phyloP scores from a whole-genome alignment of 257 asterid genomes.

The Solanum clarkiae region DNA sequence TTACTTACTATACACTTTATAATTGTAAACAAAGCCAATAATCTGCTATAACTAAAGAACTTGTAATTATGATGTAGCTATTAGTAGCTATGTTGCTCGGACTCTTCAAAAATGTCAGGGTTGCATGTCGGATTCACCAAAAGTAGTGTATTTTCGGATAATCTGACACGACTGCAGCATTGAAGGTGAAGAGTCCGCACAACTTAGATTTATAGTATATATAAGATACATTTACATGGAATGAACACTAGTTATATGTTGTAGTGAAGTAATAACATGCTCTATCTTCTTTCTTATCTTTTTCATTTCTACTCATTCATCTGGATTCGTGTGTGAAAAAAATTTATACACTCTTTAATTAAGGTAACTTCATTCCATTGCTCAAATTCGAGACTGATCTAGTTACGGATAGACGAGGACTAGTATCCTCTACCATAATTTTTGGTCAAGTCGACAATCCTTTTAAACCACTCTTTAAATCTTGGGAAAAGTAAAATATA shows the following conservation, averaged over 20 bases:
- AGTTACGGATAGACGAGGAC: neutral
- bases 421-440: neutral
- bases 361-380: fast-evolving
- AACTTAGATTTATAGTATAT: neutral
- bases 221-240: neutral
- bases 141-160: too few relatives aligned
- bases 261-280: neutral
- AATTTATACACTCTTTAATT: neutral
- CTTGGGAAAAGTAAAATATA: neutral
- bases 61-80: neutral
- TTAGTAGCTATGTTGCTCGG: too few relatives aligned
- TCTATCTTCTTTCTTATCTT: neutral
- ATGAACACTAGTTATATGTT: neutral
- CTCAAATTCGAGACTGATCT: neutral
- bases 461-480: neutral
- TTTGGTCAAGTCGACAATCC: neutral
- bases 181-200: too few relatives aligned
- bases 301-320: neutral
- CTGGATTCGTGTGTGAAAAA: neutral
- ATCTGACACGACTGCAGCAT: too few relatives aligned
- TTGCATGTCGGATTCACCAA: too few relatives aligned
- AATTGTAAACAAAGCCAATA: neutral
- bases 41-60: neutral
- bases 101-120: too few relatives aligned
- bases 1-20: neutral